Conservation (phyloP, 257 asterid genomes). For the Orobanche coerulescens region DNA sequence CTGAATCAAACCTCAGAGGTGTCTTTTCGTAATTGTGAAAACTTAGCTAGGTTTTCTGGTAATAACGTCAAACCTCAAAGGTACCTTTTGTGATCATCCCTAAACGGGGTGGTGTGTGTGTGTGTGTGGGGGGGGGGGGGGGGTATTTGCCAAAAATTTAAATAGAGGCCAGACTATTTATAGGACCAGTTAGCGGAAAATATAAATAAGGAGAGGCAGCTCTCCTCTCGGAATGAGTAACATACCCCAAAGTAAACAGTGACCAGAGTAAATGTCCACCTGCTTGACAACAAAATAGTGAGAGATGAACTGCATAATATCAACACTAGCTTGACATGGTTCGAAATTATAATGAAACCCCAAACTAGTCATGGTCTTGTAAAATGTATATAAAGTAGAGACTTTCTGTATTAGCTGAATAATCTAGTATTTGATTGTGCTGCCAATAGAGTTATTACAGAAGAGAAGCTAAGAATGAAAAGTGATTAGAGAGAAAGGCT, state of each 20-base stretch:
- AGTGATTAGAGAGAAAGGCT: no score
- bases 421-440: no score
- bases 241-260: conserved; percentile 81
- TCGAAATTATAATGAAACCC: no score
- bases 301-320: conserved; percentile 7
- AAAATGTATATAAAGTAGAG: no score
- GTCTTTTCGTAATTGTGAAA: background rate
- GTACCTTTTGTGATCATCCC: background rate
- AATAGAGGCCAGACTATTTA: background rate
- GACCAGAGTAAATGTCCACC: conserved; percentile 87
- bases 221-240: conserved; percentile 23
- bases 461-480: no score
- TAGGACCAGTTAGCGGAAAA: background rate
- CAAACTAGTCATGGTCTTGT: no score
- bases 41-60: background rate
- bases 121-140: no score
- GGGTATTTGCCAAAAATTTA: background rate
- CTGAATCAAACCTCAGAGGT: no score
- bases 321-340: background rate
- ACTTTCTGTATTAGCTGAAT: no score
- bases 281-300: conserved; percentile 35
- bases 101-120: no score
- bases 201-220: conserved; percentile 9
- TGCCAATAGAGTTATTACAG: no score
- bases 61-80: background rate